phyloP scores from a whole-genome alignment of 2,329 filamentous ascomycete species.

The Alternaria sp. region DNA sequence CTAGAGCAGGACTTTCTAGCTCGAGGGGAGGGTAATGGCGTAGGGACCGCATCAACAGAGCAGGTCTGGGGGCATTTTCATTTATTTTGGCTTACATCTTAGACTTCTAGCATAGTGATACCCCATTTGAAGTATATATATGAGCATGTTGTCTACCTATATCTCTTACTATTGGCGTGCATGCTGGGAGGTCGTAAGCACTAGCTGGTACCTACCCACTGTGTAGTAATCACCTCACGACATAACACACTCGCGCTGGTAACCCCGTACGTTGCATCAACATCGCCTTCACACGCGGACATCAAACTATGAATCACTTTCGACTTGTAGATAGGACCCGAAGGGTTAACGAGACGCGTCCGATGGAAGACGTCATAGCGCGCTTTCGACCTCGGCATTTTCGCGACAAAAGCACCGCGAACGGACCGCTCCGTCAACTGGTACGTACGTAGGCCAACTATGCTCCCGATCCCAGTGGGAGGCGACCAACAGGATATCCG shows the following conservation, averaged over 20 bases:
- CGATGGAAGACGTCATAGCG: constrained; percentile 1
- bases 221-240: background rate
- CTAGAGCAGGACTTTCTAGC: background rate
- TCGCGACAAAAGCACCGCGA: background rate
- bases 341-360: background rate
- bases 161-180: background rate
- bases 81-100: background rate
- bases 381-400: constrained; percentile 5
- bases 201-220: background rate
- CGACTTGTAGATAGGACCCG: too few relatives aligned
- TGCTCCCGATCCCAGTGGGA: background rate
- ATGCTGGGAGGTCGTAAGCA: background rate
- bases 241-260: background rate
- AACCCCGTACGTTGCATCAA: background rate
- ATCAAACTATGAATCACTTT: background rate
- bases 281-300: background rate
- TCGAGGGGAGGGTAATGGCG: background rate
- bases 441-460: background rate
- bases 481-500: background rate
- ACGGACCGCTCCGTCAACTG: constrained; percentile 2
- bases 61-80: background rate
- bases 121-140: background rate
- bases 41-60: background rate
- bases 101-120: background rate
- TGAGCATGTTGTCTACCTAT: background rate